Conservation (phyloP, 176 grass and related monocot species). For the Olyra latifolia region DNA sequence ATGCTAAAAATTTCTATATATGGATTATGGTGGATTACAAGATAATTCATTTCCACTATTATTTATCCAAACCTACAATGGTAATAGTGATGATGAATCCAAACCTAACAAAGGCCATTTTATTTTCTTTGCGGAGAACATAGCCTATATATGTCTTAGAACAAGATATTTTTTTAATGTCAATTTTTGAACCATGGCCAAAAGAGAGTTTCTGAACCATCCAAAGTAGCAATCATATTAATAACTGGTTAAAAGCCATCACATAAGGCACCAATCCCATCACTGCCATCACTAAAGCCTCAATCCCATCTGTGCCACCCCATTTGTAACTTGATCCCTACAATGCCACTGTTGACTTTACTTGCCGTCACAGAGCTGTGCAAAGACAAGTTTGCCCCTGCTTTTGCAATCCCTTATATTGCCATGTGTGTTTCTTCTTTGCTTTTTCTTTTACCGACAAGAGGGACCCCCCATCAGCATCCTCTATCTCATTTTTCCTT, state of each 20-base stretch:
- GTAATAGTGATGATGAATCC: neutral
- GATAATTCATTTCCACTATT: neutral
- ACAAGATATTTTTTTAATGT: neutral
- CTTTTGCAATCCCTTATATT: too few relatives aligned
- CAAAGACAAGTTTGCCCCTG: too few relatives aligned
- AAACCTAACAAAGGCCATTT: neutral
- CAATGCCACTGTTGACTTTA: too few relatives aligned
- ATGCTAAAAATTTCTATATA: neutral
- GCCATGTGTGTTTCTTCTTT: too few relatives aligned
- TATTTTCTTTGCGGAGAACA: neutral
- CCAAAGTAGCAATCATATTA: constrained; percentile 10
- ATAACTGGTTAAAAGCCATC: neutral
- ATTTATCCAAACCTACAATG: constrained; percentile 10
- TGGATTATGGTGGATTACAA: neutral
- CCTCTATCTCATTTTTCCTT: too few relatives aligned
- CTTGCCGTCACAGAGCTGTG: too few relatives aligned
- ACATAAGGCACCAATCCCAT: too few relatives aligned
- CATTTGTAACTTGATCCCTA: too few relatives aligned
- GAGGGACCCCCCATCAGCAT: too few relatives aligned
- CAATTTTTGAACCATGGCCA: constrained; percentile 9
- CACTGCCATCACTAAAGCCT: too few relatives aligned
- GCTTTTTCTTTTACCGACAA: too few relatives aligned
- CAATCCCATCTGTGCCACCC: too few relatives aligned
- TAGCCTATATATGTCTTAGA: neutral
- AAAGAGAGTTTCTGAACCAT: constrained; percentile 19